Evolutionary conservation across 495 filamentous ascomycete genomes (phyloP).

Genomic region (Podospora tetraspora): DNA sequence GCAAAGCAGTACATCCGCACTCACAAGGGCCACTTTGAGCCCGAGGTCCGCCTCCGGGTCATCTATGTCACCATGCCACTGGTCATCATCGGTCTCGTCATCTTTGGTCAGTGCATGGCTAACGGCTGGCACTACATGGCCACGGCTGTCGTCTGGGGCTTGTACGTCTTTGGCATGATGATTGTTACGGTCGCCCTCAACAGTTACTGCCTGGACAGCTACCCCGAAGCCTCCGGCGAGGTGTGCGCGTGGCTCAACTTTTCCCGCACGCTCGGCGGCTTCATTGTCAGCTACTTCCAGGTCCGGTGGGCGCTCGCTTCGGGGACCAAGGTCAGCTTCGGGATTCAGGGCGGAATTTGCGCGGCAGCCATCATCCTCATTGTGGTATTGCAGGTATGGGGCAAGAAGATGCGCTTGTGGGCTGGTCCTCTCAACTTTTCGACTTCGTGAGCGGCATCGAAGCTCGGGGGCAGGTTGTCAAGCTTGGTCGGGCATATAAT

Average conservation of each 20-base stretch:
- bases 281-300: constrained; percentile 51
- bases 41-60: constrained; percentile 53
- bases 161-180: constrained; percentile 58
- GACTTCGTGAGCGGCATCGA: neutral
- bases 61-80: constrained; percentile 47
- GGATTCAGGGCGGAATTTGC: constrained; percentile 46
- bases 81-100: constrained; percentile 46
- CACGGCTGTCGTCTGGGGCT: constrained; percentile 49
- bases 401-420: constrained; percentile 39
- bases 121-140: constrained; percentile 53
- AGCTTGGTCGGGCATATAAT: neutral
- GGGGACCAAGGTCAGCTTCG: constrained; percentile 41
- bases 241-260: constrained; percentile 51
- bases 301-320: constrained; percentile 31
- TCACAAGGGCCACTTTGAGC: constrained; percentile 51
- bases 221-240: constrained; percentile 53
- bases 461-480: neutral
- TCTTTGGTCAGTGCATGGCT: constrained; percentile 53
- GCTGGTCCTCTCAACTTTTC: constrained; percentile 23
- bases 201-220: constrained; percentile 56
- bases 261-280: constrained; percentile 42
- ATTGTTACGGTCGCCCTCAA: constrained; percentile 57
- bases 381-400: constrained; percentile 39
- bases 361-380: constrained; percentile 39
- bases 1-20: constrained; percentile 44